Evolutionary conservation across 768 basidiomycete species (phyloP).

Genomic region (Kwoniella botswanensis): DNA sequence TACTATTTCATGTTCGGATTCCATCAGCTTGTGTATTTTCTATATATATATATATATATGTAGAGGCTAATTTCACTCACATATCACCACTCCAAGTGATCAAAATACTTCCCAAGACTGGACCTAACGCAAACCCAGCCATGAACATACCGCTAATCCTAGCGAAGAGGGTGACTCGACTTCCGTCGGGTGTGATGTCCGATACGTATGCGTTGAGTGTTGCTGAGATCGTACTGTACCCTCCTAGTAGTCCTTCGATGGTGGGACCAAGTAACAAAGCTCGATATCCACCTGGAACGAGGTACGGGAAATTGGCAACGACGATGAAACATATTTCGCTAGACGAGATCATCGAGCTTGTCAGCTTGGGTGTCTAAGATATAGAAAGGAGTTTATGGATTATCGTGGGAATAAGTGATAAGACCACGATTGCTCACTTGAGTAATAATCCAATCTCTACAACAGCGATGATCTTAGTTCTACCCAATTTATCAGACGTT

Average conservation of each 20-base stretch:
- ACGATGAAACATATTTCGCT: conserved; percentile 81
- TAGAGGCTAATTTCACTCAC: conserved; percentile 24
- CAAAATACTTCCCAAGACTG: conserved; percentile 71
- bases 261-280: conserved; percentile 78
- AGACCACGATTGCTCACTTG: conserved; percentile 64
- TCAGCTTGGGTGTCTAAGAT: not conserved
- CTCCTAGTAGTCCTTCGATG: conserved; percentile 79
- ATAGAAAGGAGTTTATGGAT: conserved; percentile 15
- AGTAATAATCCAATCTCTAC: conserved; percentile 72
- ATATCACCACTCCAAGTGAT: conserved; percentile 64
- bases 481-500: conserved; percentile 74
- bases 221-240: conserved; percentile 70
- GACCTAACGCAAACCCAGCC: conserved; percentile 77
- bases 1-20: conserved; percentile 23
- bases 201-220: conserved; percentile 66
- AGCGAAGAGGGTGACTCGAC: conserved; percentile 60
- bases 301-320: conserved; percentile 72
- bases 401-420: not conserved
- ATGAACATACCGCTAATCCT: conserved; percentile 76
- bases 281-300: conserved; percentile 66
- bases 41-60: no score
- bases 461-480: conserved; percentile 73
- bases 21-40: no score
- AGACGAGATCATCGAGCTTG: not conserved
- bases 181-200: conserved; percentile 56